Percentiles rank a stretch among this genome's conserved stretches.
Conservation (phyloP, 2,329 filamentous ascomycete genomes). For the Septoria petroselini region DNA sequence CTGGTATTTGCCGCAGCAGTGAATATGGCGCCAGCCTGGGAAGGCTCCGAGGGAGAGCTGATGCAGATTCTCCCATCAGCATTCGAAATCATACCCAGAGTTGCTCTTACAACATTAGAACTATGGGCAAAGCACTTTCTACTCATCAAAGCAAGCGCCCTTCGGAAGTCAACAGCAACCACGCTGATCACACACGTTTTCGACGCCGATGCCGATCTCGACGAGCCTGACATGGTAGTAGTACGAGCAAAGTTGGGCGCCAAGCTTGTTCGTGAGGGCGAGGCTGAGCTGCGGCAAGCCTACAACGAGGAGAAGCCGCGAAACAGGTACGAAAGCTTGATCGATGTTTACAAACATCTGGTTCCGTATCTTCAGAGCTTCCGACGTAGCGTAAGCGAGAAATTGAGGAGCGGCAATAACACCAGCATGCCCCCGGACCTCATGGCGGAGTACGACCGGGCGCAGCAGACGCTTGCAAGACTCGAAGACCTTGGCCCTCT, state of each 20-base stretch:
- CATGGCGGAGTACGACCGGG: constrained; percentile 13
- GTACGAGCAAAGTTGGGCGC: constrained; percentile 6
- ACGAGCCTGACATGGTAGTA: constrained; percentile 1
- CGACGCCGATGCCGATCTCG: constrained; percentile 5
- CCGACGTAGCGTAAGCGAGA: neutral
- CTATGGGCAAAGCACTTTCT: constrained; percentile 16
- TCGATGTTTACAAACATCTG: constrained; percentile 8
- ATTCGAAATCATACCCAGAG: constrained; percentile 12
- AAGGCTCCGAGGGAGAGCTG: constrained; percentile 23
- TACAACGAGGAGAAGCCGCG: constrained; percentile 10
- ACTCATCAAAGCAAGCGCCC: constrained; percentile 9
- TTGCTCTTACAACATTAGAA: constrained; percentile 16
- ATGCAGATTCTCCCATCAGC: constrained; percentile 14
- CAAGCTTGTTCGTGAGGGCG: constrained; percentile 12
- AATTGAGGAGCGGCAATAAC: neutral
- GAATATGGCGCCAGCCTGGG: constrained; percentile 19
- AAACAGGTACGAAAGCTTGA: constrained; percentile 10
- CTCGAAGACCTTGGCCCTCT: constrained; percentile 4
- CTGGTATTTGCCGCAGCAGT: constrained; percentile 12
- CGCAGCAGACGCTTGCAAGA: neutral
- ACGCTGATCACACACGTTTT: constrained; percentile 15
- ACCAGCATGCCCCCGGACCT: neutral
- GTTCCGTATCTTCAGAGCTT: constrained; percentile 12
- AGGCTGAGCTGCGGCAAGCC: constrained; percentile 1
- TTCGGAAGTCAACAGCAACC: constrained; percentile 10